These are phyloP conservation scores for Fraxinus anomala DNA, from an alignment of 257 asterid species.

Conservation along the genomic window DNA sequence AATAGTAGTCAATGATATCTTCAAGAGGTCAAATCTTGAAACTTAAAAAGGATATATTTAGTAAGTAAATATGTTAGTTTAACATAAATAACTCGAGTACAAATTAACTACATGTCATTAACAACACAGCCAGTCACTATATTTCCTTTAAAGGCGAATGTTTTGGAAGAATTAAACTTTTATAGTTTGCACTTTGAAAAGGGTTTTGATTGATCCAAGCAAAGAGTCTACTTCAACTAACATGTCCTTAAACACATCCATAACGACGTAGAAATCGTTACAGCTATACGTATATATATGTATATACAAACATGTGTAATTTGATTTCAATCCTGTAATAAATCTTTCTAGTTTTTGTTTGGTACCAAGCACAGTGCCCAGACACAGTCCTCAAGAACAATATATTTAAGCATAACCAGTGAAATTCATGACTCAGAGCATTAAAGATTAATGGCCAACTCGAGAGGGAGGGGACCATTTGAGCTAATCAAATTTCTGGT, in stretches of 20 bases:
- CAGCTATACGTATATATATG: too few species aligned
- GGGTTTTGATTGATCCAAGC: background rate
- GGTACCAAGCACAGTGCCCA: conserved; percentile 21
- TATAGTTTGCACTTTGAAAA: background rate
- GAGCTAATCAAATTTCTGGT: conserved; percentile 23
- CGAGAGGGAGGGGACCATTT: conserved; percentile 30
- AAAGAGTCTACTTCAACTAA: background rate
- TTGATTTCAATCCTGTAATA: background rate
- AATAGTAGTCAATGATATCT: background rate
- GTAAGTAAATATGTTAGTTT: background rate
- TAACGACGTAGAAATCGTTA: background rate
- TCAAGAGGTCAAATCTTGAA: background rate
- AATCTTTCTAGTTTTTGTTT: conserved; percentile 30
- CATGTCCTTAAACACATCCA: background rate
- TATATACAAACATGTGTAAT: background rate
- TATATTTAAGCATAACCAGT: conserved; percentile 3
- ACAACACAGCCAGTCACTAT: background rate
- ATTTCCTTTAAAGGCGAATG: background rate
- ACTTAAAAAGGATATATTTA: background rate
- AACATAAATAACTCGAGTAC: background rate
- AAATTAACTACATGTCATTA: background rate
- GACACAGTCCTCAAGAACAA: conserved; percentile 13
- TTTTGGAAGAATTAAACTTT: too few species aligned
- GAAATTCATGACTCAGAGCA: conserved; percentile 25
- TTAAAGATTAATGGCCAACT: conserved; percentile 22